A percentile compares a stretch with the other conserved stretches of the same genome.
These are phyloP conservation scores for Podaxis sp. DNA, from an alignment of 768 basidiomycete species.

Conservation along the genomic window DNA sequence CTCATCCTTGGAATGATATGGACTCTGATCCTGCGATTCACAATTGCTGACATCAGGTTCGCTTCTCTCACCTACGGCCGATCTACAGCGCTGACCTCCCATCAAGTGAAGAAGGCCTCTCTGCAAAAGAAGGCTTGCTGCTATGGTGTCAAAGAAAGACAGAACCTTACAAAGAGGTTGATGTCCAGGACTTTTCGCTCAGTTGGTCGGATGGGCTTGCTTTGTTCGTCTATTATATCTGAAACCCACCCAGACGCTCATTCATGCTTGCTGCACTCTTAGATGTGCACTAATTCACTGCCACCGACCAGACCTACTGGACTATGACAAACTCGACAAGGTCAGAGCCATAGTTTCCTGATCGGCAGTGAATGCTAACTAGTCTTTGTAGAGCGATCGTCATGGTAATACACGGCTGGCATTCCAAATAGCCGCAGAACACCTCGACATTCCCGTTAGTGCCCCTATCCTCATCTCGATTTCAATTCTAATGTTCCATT, in stretches of 20 bases:
- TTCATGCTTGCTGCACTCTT: constrained; percentile 6
- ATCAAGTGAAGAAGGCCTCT: constrained; percentile 93
- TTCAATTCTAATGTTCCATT: neutral
- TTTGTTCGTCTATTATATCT: constrained; percentile 57
- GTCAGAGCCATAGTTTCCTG: constrained; percentile 32
- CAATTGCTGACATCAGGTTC: constrained; percentile 97
- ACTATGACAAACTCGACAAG: constrained; percentile 87
- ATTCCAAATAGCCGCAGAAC: constrained; percentile 84
- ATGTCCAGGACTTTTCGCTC: constrained; percentile 90
- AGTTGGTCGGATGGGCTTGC: constrained; percentile 97
- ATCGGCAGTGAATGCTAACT: neutral
- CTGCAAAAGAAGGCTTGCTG: constrained; percentile 94
- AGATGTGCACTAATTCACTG: constrained; percentile 98
- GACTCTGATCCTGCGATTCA: constrained; percentile 96
- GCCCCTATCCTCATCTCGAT: neutral
- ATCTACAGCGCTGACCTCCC: constrained; percentile 12
- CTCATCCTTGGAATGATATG: constrained; percentile 99
- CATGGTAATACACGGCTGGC: constrained; percentile 85
- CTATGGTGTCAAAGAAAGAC: constrained; percentile 99
- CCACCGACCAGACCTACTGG: constrained; percentile 93
- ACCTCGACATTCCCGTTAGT: constrained; percentile 87
- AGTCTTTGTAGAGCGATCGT: constrained; percentile 59
- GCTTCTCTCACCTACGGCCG: constrained; percentile 24
- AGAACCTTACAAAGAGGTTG: constrained; percentile 82
- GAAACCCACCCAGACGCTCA: constrained; percentile 12